Evolutionary conservation across 495 filamentous ascomycete species (phyloP), one percentile per base, ranked within the genome.

Genomic region (Lasiosphaeria hispida): DNA sequence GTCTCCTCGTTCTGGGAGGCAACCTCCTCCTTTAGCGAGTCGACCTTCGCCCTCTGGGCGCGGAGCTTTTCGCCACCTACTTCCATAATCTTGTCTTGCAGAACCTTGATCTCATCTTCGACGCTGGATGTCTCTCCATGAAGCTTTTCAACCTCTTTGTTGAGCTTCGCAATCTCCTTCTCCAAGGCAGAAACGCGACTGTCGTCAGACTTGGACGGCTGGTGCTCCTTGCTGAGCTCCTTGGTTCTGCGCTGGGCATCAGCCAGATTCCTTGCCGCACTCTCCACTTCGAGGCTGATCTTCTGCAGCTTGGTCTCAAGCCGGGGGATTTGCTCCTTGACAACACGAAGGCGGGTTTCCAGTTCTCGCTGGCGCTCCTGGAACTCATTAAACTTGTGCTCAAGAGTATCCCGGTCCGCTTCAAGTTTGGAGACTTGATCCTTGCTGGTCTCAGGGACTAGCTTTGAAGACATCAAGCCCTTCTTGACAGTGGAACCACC

Each of bases 61-160:
- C 94, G 85, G 9, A 98, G 85, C 68, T 89, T 87, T 43, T 97
- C 92, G 74, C 94, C 94, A 58, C 94, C 94, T 53, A 95, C 86
- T 72, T 96, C 88, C 93, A 97, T 97, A 64, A 98, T 97, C 77
- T 94, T 95, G 77, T 90, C 87, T 70, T 97, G 92, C 15, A 98
- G 79, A 1, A 75, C 77, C 72, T 94, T 90, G 62, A 98, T 96
- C 70, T 96, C 94, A 39, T 87, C 85, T 63, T 98, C 95, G 17
- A 96, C 85, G 30, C 85, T 90, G 13, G 87, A 78, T 39, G 89
- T 96, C 69, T 97, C 90, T 17, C 80, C 75, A 53, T 87, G 87
- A 9, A 97, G 80, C 60, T 88, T 89, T 37, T 87, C 83, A 17
- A 96, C 82, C 62, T 97, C 90, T 45, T 85, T 80, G 61, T 91